Percentiles rank a stretch among this genome's conserved stretches.
These are phyloP conservation scores for Nasturtium officinale DNA, from an alignment of 345 rosid genomes.

Conservation along the genomic window DNA sequence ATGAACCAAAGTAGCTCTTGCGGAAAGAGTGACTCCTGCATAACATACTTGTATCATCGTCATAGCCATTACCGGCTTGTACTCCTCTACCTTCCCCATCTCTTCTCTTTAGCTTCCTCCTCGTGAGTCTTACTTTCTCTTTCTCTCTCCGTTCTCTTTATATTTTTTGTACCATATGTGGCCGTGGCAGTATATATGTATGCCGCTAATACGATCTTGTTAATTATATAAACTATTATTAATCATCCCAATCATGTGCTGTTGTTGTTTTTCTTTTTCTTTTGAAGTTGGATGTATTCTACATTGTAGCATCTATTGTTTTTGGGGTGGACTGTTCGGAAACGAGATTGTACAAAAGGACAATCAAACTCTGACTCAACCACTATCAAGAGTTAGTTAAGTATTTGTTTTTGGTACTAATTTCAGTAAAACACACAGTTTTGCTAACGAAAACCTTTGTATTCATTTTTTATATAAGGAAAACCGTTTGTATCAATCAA, in stretches of 20 bases:
- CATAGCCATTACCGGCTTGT: constrained; percentile 49
- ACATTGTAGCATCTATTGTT: background rate
- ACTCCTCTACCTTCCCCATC: constrained; percentile 42
- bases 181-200: background rate
- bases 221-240: constrained; percentile 5
- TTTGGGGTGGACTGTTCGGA: background rate
- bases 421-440: background rate
- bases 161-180: constrained; percentile 11
- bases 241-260: background rate
- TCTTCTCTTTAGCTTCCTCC: background rate
- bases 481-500: background rate
- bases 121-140: constrained; percentile 6
- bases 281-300: too few relatives aligned
- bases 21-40: constrained; percentile 45
- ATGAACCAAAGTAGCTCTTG: constrained; percentile 42
- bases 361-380: background rate
- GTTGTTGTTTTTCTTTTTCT: too few relatives aligned
- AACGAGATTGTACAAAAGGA: background rate
- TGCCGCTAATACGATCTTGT: background rate
- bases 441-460: background rate
- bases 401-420: background rate
- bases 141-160: background rate
- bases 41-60: constrained; percentile 39
- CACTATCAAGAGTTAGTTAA: background rate
- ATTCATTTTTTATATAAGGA: background rate